phyloP scores from a whole-genome alignment of 192 early-diverging fungal genomes.

The Gaertneriomyces semiglobifer region DNA sequence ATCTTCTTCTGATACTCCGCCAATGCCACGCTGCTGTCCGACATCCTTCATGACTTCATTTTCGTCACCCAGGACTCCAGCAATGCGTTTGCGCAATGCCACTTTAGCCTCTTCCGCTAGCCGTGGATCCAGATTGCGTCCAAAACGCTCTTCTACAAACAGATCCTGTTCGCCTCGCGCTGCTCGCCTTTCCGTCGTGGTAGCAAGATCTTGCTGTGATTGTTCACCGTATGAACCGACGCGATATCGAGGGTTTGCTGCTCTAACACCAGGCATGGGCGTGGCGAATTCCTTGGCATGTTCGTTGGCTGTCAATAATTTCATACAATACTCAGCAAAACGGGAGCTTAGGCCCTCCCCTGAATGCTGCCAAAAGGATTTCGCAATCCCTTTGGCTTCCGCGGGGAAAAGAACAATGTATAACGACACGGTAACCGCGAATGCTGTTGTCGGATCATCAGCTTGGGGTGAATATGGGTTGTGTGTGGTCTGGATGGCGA shows the following conservation, averaged over 20 bases:
- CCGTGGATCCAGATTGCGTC: conserved; percentile 74
- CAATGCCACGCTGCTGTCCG: background rate
- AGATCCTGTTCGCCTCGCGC: conserved; percentile 49
- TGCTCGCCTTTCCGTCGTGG: conserved; percentile 11
- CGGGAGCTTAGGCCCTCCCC: conserved; percentile 87
- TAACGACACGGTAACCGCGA: conserved; percentile 38
- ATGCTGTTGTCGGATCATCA: conserved; percentile 42
- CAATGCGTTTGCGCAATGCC: conserved; percentile 77
- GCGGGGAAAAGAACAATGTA: conserved; percentile 73
- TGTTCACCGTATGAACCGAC: conserved; percentile 1
- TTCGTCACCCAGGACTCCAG: conserved; percentile 60
- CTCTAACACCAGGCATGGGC: conserved; percentile 16
- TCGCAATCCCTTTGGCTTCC: conserved; percentile 67
- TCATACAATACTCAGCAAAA: conserved; percentile 78
- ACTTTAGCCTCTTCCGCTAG: conserved; percentile 72
- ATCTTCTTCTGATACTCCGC: conserved; percentile 62
- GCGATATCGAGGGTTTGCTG: conserved; percentile 35
- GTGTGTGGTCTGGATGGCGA: conserved; percentile 49
- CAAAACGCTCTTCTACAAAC: conserved; percentile 93
- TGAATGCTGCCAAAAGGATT: conserved; percentile 95
- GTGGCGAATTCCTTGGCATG: conserved; percentile 23
- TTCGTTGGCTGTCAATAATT: conserved; percentile 59
- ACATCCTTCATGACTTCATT: background rate
- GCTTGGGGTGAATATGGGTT: conserved; percentile 40
- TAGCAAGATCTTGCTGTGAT: conserved; percentile 21